Base-by-base conservation (phyloP, 345 rosid species). In the Populus deltoides region DNA sequence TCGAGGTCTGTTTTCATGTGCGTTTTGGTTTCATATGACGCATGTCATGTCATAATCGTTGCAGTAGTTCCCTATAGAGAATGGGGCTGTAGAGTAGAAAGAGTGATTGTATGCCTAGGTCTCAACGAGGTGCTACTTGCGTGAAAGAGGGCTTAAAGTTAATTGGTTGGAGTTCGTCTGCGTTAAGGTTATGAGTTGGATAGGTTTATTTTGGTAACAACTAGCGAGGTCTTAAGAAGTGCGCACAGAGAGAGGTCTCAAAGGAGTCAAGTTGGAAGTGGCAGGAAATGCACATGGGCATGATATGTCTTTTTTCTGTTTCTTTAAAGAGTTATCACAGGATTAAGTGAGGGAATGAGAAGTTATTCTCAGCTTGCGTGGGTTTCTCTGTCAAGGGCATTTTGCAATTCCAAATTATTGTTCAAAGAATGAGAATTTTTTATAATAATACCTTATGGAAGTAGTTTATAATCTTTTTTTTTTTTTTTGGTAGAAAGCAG, bases 231-330 rank as follows among this genome's bases (percentile, higher is more conserved):
- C 82, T 77, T 73, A 65, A 24, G 17, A 13, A 66, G 62, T 29
- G 18, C 68, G 33, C 27, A 65, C 20, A 63, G 43, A 66, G 55
- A 2, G 55, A 12, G 74, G 73, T 65, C 20, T 51, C 70, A 78
- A 67, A 43, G 73, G 24, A 66, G 77, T 41, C 61, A 36, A 73
- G 72, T 5, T 5, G 43, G 65, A 68, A 77, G 77, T 51, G 74
- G 74, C 82, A 84, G 88, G 74, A 76, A 75, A 36, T 66, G 89
- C 92, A 90, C 91, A 88, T 90, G 92, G 92, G 85, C 76, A 66
- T 72, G 49, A 66, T 49, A 80, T 83, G 87, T 85, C 90, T 84
- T 81, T 77, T 89, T 79, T 71, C 61, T 78, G 59, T 75, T 80
- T 63, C 67, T 77, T 68, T 66, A 82, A 47, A 57, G 47, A 75